Evolutionary conservation across 176 grass and related monocot species (phyloP).

Genomic region (Lolium rigidum): DNA sequence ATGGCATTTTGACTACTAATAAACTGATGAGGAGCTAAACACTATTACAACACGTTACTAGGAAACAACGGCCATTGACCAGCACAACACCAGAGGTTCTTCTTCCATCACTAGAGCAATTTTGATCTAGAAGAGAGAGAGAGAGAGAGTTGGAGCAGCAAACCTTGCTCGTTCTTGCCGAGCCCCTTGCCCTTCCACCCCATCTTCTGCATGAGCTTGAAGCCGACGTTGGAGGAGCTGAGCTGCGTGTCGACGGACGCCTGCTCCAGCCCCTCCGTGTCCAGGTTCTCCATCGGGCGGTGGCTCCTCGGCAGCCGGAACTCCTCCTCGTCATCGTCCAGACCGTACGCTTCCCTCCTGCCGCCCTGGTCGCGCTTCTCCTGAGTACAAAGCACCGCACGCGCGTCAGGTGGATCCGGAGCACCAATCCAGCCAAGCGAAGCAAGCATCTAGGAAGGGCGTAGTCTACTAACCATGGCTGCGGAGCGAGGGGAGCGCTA

Average conservation of each 20-base stretch:
- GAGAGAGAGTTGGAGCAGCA: background rate
- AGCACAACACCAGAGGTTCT: background rate
- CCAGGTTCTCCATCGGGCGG: conserved; percentile 85
- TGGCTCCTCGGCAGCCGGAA: conserved; percentile 84
- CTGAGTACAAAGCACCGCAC: background rate
- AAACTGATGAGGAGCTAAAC: background rate
- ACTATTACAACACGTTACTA: background rate
- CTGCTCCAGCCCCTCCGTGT: conserved; percentile 86
- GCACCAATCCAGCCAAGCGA: background rate
- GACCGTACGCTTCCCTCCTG: background rate
- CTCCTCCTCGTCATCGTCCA: conserved; percentile 52
- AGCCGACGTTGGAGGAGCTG: conserved; percentile 80
- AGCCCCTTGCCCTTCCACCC: conserved; percentile 99
- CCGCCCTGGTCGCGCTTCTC: background rate
- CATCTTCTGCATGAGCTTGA: conserved; percentile 93
- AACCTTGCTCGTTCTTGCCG: conserved; percentile 95
- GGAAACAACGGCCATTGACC: background rate
- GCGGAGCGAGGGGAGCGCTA: background rate
- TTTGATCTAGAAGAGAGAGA: background rate
- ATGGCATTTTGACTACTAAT: background rate
- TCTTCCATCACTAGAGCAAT: background rate
- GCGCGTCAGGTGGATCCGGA: conserved; percentile 4
- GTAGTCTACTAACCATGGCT: conserved; percentile 14
- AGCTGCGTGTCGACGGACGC: conserved; percentile 87
- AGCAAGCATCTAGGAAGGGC: no score